phyloP scores from a whole-genome alignment of 306 rosid species.

The Fragaria vesca region DNA sequence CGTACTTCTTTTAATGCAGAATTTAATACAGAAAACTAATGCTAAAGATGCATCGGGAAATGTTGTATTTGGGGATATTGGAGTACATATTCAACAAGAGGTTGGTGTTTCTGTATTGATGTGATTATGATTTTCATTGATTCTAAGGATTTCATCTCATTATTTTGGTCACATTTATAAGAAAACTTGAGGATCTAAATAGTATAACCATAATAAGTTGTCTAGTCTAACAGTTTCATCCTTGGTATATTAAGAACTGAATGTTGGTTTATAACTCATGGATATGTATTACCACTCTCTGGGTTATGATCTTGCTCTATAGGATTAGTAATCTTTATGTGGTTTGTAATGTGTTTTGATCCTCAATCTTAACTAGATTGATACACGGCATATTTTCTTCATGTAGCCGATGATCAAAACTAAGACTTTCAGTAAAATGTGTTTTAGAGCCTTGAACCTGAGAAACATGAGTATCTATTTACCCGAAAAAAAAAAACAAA shows the following conservation, averaged over 20 bases:
- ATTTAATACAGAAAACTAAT: conserved; percentile 79
- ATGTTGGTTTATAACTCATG: background rate
- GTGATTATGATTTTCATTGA: background rate
- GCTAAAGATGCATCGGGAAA: conserved; percentile 97
- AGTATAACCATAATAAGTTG: background rate
- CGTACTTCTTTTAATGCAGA: conserved; percentile 46
- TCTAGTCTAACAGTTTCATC: background rate
- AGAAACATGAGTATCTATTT: background rate
- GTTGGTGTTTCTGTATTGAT: conserved; percentile 45
- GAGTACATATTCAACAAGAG: conserved; percentile 93
- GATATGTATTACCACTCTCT: background rate
- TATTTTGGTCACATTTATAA: background rate
- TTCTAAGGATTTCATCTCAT: conserved; percentile 9
- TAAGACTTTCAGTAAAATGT: background rate
- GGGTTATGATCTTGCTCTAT: background rate
- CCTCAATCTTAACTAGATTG: background rate
- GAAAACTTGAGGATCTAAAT: background rate
- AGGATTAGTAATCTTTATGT: background rate
- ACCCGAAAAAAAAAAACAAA: too few relatives aligned
- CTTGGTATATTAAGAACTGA: background rate
- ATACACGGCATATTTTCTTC: background rate
- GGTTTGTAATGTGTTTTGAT: background rate
- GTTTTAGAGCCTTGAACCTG: background rate
- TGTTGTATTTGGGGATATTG: conserved; percentile 76
- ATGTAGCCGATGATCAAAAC: background rate